These are phyloP conservation scores for Zygnema cylindricum DNA, from an alignment of 139 green algal species.

Conservation along the genomic window DNA sequence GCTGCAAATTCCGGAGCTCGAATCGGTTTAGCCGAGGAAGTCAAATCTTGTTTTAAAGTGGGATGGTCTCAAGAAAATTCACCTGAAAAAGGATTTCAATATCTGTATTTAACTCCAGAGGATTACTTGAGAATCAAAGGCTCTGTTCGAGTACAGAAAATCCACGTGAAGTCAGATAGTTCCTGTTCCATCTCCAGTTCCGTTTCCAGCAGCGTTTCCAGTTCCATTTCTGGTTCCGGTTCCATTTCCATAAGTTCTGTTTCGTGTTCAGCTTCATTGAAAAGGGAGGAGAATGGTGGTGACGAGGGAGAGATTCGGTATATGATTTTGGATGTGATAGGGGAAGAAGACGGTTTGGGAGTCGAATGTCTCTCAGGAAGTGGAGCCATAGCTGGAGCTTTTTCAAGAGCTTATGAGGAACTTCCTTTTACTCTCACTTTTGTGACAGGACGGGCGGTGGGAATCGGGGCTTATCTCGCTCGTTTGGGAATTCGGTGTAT, in stretches of 20 bases:
- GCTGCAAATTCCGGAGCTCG: conserved; percentile 91
- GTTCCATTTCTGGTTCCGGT: too few species aligned
- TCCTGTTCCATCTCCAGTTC: too few species aligned
- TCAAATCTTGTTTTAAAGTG: conserved; percentile 70
- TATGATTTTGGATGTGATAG: conserved; percentile 85
- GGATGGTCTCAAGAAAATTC: conserved; percentile 78
- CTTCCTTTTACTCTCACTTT: conserved; percentile 87
- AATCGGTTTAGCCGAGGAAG: conserved; percentile 90
- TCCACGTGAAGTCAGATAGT: too few species aligned
- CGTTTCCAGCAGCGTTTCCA: too few species aligned
- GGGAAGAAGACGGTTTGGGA: conserved; percentile 93
- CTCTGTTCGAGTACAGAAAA: conserved; percentile 53
- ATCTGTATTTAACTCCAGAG: conserved; percentile 87
- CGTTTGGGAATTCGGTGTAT: conserved; percentile 90
- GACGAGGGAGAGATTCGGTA: conserved; percentile 54
- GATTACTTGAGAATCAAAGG: conserved; percentile 75
- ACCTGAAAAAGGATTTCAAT: conserved; percentile 84
- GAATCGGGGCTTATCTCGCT: conserved; percentile 97
- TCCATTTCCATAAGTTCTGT: too few species aligned
- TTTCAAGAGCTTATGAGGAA: conserved; percentile 77
- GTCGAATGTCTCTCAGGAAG: conserved; percentile 94
- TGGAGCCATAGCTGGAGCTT: conserved; percentile 88
- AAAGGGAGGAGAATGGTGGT: neutral
- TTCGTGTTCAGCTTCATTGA: conserved; percentile 27
- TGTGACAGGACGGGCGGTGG: conserved; percentile 86